Conservation (phyloP, 768 basidiomycete species). For the Macrolepiota albuminosa region DNA sequence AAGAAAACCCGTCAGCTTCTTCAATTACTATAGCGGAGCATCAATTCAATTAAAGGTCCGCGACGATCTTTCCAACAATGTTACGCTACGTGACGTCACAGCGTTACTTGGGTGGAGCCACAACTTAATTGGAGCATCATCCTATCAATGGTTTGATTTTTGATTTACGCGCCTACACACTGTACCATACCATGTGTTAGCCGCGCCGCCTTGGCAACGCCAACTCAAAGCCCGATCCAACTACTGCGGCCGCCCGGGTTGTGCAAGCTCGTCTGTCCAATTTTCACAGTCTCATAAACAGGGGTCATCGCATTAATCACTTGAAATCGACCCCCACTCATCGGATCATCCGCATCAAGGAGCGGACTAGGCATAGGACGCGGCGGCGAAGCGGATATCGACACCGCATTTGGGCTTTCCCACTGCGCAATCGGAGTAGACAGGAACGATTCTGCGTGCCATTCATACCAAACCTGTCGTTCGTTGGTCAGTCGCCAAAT, state of each 20-base stretch:
- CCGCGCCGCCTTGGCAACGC: background rate
- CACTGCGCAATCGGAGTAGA: constrained; percentile 40
- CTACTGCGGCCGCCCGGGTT: constrained; percentile 88
- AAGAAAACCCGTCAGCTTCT: background rate
- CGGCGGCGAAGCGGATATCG: constrained; percentile 14
- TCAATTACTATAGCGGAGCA: constrained; percentile 14
- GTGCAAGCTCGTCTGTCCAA: constrained; percentile 90
- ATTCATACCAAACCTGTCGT: constrained; percentile 96
- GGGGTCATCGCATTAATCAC: constrained; percentile 5
- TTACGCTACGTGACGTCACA: background rate
- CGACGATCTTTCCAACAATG: background rate
- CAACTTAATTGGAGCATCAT: background rate
- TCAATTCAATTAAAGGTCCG: constrained; percentile 16
- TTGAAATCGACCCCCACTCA: constrained; percentile 13
- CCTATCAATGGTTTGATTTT: too few species aligned
- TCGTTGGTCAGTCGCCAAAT: constrained; percentile 93
- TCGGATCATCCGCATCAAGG: constrained; percentile 57
- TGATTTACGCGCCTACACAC: too few species aligned
- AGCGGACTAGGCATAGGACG: constrained; percentile 54
- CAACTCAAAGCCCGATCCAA: constrained; percentile 75
- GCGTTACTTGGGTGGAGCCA: background rate
- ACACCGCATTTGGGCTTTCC: constrained; percentile 1
- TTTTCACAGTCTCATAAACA: constrained; percentile 64
- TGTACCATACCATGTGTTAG: too few species aligned
- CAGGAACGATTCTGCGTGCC: constrained; percentile 93